Evolutionary conservation across 345 rosid genomes (phyloP).

Genomic region (Gynandropsis gynandra): DNA sequence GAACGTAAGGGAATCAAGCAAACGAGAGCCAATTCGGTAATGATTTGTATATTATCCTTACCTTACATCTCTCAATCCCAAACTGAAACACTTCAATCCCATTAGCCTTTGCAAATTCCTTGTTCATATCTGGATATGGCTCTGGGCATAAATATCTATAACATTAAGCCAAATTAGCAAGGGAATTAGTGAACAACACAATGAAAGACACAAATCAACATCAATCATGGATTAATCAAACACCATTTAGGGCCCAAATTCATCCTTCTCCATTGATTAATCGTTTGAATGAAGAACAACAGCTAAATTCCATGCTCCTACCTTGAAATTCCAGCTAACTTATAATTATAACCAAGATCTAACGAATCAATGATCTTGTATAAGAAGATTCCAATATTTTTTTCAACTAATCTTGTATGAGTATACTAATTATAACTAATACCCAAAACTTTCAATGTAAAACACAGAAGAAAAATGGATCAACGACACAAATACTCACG

Average conservation of each 20-base stretch:
- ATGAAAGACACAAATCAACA: neutral
- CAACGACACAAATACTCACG: neutral
- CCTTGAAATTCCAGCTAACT: no score
- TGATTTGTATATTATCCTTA: constrained; percentile 11
- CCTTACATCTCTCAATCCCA: constrained; percentile 72
- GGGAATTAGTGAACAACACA: neutral
- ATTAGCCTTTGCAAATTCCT: constrained; percentile 46
- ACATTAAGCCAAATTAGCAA: neutral
- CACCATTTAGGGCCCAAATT: no score
- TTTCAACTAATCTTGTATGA: neutral
- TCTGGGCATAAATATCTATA: constrained; percentile 66
- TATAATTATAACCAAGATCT: no score
- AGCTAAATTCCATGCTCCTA: no score
- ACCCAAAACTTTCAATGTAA: neutral
- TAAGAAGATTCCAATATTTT: neutral
- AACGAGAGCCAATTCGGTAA: neutral
- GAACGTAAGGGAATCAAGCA: neutral
- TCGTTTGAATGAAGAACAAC: no score
- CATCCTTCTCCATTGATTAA: no score
- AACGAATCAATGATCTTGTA: no score
- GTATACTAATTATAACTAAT: no score
- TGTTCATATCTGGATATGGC: constrained; percentile 50
- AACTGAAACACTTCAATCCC: constrained; percentile 64
- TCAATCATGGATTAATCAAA: no score
- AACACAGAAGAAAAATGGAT: neutral